phyloP scores from a whole-genome alignment of 805 yeast species.

The Kazachstania viticola region DNA sequence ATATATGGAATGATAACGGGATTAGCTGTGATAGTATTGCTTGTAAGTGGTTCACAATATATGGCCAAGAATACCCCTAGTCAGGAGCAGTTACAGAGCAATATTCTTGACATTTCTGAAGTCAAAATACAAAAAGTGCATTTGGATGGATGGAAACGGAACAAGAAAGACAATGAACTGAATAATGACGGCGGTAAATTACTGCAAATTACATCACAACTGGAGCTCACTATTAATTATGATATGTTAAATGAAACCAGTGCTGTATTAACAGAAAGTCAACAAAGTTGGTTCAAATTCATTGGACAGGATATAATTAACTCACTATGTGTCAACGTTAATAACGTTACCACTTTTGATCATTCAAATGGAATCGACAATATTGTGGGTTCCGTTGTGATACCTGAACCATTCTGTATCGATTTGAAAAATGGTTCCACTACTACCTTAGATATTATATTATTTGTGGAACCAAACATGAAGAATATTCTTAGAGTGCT shows the following conservation, averaged over 20 bases:
- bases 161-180: slow-evolving; percentile 6
- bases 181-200: slow-evolving; percentile 15
- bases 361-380: slow-evolving; percentile 5
- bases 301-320: slow-evolving; percentile 13
- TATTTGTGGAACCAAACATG: slow-evolving; percentile 19
- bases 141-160: slow-evolving; percentile 22
- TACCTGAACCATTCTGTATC: slow-evolving; percentile 16
- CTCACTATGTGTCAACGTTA: slow-evolving; percentile 15
- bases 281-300: slow-evolving; percentile 7
- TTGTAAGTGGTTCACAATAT: no score
- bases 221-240: slow-evolving; percentile 12
- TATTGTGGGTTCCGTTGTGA: slow-evolving; percentile 9
- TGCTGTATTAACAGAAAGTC: slow-evolving; percentile 3
- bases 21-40: no score
- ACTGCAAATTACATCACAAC: slow-evolving; percentile 10
- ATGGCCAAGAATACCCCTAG: slow-evolving; percentile 1
- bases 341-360: slow-evolving; percentile 19
- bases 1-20: no score
- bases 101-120: slow-evolving; percentile 12
- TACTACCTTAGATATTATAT: slow-evolving; percentile 13
- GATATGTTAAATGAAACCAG: slow-evolving; percentile 8
- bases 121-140: slow-evolving; percentile 12
- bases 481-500: slow-evolving; percentile 14
- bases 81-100: slow-evolving; percentile 10
- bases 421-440: slow-evolving; percentile 11